Evolutionary conservation across 2,329 filamentous ascomycete species (phyloP).

Genomic region (Monosporascus sp.): DNA sequence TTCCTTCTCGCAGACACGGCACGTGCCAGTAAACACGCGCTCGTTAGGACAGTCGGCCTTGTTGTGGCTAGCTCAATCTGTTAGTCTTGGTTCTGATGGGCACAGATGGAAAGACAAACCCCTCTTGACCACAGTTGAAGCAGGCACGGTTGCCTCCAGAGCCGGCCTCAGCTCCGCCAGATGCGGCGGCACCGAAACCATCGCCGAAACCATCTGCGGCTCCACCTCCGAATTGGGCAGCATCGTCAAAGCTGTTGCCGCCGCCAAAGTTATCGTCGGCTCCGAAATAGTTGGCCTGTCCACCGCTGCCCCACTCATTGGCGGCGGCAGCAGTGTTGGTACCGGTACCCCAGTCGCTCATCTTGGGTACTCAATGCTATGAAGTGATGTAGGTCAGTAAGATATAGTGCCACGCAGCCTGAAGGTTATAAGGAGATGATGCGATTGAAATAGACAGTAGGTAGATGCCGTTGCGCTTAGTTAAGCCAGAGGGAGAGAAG

Average conservation of each 20-base stretch:
- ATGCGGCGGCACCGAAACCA: conserved; percentile 2
- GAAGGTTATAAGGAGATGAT: neutral
- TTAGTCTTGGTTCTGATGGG: conserved; percentile 11
- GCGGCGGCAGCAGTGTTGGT: neutral
- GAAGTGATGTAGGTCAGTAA: conserved; percentile 1
- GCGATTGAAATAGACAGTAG: neutral
- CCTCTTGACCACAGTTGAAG: conserved; percentile 56
- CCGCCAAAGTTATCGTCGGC: conserved; percentile 9
- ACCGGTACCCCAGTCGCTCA: conserved; percentile 10
- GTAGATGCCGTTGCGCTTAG: no score
- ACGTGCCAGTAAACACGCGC: conserved; percentile 44
- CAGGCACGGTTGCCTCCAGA: conserved; percentile 31
- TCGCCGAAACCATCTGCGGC: conserved; percentile 6
- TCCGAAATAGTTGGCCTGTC: neutral
- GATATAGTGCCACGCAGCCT: conserved; percentile 3
- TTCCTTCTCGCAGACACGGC: conserved; percentile 43
- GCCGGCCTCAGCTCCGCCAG: conserved; percentile 9
- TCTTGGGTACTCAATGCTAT: conserved; percentile 3
- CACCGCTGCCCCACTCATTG: conserved; percentile 1
- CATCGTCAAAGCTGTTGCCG: conserved; percentile 3
- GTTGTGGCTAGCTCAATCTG: conserved; percentile 43
- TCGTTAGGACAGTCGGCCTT: conserved; percentile 59
- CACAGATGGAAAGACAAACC: conserved; percentile 27
- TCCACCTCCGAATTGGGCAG: conserved; percentile 9
- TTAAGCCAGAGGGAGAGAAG: no score